Evolutionary conservation across 768 basidiomycete species (phyloP).

Genomic region (Favolaschia claudopus): DNA sequence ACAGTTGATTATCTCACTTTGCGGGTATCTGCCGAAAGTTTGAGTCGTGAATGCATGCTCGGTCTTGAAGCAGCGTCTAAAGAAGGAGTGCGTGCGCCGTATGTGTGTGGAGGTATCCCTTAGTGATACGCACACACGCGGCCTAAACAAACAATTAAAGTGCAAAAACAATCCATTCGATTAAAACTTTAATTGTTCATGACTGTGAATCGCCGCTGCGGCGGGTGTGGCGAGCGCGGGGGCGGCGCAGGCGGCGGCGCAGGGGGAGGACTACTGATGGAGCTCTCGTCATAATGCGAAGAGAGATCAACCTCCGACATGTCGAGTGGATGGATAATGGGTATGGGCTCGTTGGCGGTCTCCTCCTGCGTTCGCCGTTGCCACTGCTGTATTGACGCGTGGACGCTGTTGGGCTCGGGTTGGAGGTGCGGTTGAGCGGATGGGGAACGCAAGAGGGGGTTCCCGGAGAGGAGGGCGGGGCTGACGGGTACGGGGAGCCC

Average conservation of each 20-base stretch:
- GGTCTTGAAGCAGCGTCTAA: no score
- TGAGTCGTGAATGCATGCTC: no score
- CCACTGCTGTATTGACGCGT: slow-evolving; percentile 39
- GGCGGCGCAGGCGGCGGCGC: slow-evolving; percentile 30
- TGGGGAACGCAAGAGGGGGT: slow-evolving; percentile 14
- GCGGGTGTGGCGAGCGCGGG: slow-evolving; percentile 31
- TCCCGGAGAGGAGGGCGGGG: slow-evolving; percentile 24
- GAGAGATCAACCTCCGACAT: slow-evolving; percentile 40
- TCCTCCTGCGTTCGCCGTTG: slow-evolving; percentile 37
- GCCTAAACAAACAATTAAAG: not conserved
- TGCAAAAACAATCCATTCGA: not conserved
- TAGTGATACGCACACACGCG: no score
- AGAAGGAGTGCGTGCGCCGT: slow-evolving; percentile 5
- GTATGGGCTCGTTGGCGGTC: slow-evolving; percentile 30
- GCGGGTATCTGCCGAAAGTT: slow-evolving; percentile 1
- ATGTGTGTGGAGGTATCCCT: no score
- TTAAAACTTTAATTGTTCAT: slow-evolving; percentile 37
- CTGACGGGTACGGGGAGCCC: slow-evolving; percentile 22
- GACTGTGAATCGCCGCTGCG: slow-evolving; percentile 39
- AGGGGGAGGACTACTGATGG: slow-evolving; percentile 26
- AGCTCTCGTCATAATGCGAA: slow-evolving; percentile 42
- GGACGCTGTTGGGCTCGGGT: slow-evolving; percentile 20
- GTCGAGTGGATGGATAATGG: slow-evolving; percentile 29
- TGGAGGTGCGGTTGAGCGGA: no score
- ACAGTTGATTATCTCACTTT: slow-evolving; percentile 12